phyloP scores from a whole-genome alignment of 805 yeast species.

The Starmerella sirachaensis region DNA sequence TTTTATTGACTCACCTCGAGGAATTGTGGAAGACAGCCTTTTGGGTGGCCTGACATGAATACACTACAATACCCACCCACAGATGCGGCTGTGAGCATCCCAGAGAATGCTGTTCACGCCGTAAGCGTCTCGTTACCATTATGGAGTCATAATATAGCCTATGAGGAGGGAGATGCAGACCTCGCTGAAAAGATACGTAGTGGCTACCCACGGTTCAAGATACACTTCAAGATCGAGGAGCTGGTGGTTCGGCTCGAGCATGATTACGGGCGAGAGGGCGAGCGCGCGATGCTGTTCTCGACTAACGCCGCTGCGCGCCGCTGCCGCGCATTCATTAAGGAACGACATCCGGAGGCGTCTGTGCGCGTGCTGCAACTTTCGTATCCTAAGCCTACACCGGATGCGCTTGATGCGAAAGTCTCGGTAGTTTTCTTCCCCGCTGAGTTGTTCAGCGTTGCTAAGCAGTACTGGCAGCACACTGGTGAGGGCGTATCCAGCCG shows the following conservation, averaged over 20 bases:
- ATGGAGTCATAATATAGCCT: slow-evolving; percentile 87
- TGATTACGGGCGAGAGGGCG: slow-evolving; percentile 72
- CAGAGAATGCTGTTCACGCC: slow-evolving; percentile 82
- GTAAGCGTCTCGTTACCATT: slow-evolving; percentile 92
- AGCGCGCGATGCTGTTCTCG: slow-evolving; percentile 63
- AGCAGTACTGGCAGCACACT: slow-evolving; percentile 90
- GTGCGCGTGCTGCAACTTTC: slow-evolving; percentile 29
- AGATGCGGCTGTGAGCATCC: slow-evolving; percentile 70
- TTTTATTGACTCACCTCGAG: too few species aligned
- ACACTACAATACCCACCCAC: slow-evolving; percentile 26
- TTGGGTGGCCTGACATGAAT: too few species aligned
- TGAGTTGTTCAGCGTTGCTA: slow-evolving; percentile 49
- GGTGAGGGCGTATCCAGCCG: slow-evolving; percentile 96
- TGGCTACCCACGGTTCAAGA: slow-evolving; percentile 68
- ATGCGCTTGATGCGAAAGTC: slow-evolving; percentile 47
- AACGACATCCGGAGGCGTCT: slow-evolving; percentile 29
- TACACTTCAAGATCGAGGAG: slow-evolving; percentile 30
- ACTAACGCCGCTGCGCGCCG: slow-evolving; percentile 68
- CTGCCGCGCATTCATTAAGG: slow-evolving; percentile 65
- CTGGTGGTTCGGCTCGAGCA: slow-evolving; percentile 31
- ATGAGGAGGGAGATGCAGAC: slow-evolving; percentile 81
- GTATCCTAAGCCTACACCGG: slow-evolving; percentile 22
- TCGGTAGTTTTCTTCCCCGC: slow-evolving; percentile 70
- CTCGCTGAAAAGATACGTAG: slow-evolving; percentile 64
- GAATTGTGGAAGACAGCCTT: too few species aligned